Percentiles rank a stretch among this genome's conserved stretches.
Conservation (phyloP, 495 filamentous ascomycete species). For the Neurospora intermedia region DNA sequence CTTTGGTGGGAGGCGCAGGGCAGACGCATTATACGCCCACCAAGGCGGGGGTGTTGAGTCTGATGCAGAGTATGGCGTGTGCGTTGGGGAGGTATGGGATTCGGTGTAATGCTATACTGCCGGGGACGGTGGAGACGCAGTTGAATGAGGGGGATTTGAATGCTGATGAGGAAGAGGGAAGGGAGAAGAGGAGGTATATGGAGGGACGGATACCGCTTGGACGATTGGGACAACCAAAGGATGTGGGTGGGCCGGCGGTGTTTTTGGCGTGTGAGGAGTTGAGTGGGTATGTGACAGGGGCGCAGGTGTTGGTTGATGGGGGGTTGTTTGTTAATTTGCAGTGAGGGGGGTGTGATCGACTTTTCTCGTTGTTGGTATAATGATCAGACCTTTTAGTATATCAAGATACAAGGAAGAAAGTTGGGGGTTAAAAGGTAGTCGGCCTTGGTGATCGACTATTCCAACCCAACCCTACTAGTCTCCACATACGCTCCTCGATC, state of each 20-base stretch:
- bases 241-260: slow-evolving; percentile 75
- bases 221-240: slow-evolving; percentile 52
- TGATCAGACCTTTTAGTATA: too few species aligned
- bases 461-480: background rate
- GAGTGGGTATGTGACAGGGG: slow-evolving; percentile 72
- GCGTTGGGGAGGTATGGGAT: slow-evolving; percentile 69
- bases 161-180: slow-evolving; percentile 13
- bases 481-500: background rate
- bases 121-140: slow-evolving; percentile 79
- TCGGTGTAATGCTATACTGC: slow-evolving; percentile 75
- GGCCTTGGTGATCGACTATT: background rate
- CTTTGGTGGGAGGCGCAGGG: slow-evolving; percentile 68
- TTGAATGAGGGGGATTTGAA: slow-evolving; percentile 75
- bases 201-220: slow-evolving; percentile 76
- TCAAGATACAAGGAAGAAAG: too few species aligned
- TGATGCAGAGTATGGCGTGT: slow-evolving; percentile 78
- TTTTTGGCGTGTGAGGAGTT: slow-evolving; percentile 72
- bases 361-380: too few species aligned
- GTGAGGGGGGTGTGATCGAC: slow-evolving; percentile 11
- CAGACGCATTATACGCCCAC: slow-evolving; percentile 90
- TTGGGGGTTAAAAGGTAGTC: too few species aligned
- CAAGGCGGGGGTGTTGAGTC: slow-evolving; percentile 70
- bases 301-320: slow-evolving; percentile 79
- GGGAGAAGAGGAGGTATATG: slow-evolving; percentile 67
- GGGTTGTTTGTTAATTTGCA: slow-evolving; percentile 55